Conservation (phyloP, 352 stramenopile genomes). For the Pythium angustatum region DNA sequence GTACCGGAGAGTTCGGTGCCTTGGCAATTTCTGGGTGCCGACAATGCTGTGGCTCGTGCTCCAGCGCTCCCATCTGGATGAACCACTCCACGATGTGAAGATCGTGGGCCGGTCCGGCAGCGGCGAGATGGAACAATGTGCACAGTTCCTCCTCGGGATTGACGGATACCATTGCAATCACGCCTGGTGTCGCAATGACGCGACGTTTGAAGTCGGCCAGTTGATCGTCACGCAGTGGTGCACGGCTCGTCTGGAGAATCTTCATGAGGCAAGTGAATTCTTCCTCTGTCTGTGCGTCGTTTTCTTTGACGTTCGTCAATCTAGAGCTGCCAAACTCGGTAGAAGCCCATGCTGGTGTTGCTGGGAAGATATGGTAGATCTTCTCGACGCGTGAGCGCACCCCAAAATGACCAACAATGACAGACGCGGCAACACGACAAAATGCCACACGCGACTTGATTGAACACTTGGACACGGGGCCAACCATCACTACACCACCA, state of each 20-base stretch:
- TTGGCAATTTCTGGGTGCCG: neutral
- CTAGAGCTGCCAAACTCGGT: neutral
- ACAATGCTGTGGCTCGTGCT: neutral
- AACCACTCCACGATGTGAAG: neutral
- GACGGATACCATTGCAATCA: neutral
- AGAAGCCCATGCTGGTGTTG: neutral
- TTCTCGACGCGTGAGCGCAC: neutral
- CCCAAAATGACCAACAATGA: neutral
- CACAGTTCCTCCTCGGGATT: neutral
- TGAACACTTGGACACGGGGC: too few species aligned
- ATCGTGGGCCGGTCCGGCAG: neutral
- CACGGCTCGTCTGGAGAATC: neutral
- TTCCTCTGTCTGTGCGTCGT: neutral
- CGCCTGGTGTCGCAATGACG: neutral
- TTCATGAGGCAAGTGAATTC: neutral
- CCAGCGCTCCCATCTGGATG: slow-evolving; percentile 4
- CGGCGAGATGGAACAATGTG: slow-evolving; percentile 4
- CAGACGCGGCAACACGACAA: neutral
- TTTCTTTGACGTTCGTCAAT: neutral
- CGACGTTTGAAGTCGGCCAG: neutral
- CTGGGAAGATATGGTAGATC: neutral
- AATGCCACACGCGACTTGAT: too few species aligned
- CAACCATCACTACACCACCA: too few species aligned
- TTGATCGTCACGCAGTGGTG: neutral
- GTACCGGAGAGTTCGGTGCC: too few species aligned